These are phyloP conservation scores for Russula ochroleuca DNA, from an alignment of 768 basidiomycete species.

Conservation along the genomic window DNA sequence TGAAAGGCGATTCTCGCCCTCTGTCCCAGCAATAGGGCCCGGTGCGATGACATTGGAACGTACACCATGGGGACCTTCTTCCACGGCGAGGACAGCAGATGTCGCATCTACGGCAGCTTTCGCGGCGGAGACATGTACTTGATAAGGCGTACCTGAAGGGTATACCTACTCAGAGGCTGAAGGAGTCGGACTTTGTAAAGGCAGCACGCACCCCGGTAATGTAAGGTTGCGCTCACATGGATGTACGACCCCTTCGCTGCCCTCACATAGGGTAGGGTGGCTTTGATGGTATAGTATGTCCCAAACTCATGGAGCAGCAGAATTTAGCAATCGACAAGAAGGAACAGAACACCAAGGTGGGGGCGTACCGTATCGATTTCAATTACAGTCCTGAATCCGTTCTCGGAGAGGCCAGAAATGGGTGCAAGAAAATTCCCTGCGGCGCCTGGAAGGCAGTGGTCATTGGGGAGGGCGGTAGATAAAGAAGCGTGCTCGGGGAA, in stretches of 20 bases:
- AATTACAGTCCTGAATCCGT: slow-evolving; percentile 88
- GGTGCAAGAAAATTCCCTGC: slow-evolving; percentile 96
- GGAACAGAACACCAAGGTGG: background rate
- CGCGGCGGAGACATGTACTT: slow-evolving; percentile 91
- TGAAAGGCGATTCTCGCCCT: slow-evolving; percentile 60
- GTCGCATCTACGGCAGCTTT: slow-evolving; percentile 93
- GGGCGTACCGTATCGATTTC: slow-evolving; percentile 82
- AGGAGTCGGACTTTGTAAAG: background rate
- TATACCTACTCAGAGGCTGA: background rate
- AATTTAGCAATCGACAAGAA: background rate
- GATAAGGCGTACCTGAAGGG: slow-evolving; percentile 65
- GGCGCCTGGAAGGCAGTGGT: slow-evolving; percentile 51
- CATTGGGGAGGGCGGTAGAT: background rate
- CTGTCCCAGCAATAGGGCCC: slow-evolving; percentile 77
- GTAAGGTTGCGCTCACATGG: slow-evolving; percentile 85
- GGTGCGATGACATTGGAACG: slow-evolving; percentile 85
- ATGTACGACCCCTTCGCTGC: slow-evolving; percentile 76
- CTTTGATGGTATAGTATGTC: slow-evolving; percentile 92
- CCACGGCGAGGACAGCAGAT: slow-evolving; percentile 79
- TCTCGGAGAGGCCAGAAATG: slow-evolving; percentile 77
- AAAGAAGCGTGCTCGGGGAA: slow-evolving; percentile 21
- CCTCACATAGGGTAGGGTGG: slow-evolving; percentile 72
- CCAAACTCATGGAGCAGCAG: slow-evolving; percentile 56
- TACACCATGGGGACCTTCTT: slow-evolving; percentile 93
- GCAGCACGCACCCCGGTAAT: slow-evolving; percentile 60